phyloP scores from a whole-genome alignment of 208 protist species.

The Novymonas esmeraldas region DNA sequence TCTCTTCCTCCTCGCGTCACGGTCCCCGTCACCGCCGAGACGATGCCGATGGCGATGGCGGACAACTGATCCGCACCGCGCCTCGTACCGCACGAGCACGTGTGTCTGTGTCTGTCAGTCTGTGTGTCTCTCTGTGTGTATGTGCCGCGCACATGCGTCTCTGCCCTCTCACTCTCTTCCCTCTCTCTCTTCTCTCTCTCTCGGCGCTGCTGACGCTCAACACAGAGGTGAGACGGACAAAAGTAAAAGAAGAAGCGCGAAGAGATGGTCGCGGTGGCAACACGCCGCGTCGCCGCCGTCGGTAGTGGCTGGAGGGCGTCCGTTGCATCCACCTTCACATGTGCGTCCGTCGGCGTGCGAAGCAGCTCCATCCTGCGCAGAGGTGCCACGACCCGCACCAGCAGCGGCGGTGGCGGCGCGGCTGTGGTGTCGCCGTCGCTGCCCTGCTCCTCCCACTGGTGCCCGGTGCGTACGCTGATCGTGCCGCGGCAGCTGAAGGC shows the following conservation, averaged over 20 bases:
- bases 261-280: background rate
- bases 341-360: background rate
- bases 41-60: no score
- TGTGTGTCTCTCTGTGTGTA: background rate
- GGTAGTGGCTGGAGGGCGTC: conserved; percentile 4
- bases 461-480: conserved; percentile 47
- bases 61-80: no score
- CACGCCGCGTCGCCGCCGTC: background rate
- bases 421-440: background rate
- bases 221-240: no score
- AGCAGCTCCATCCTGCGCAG: background rate
- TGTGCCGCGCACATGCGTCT: no score
- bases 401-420: background rate
- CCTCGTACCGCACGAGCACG: no score
- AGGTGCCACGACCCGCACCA: background rate
- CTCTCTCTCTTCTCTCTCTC: no score
- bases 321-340: background rate
- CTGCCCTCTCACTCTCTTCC: background rate
- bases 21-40: no score
- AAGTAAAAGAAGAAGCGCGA: no score
- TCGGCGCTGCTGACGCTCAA: no score
- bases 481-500: conserved; percentile 80
- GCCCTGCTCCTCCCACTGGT: conserved; percentile 12
- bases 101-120: background rate
- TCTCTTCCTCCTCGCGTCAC: no score